phyloP scores from a whole-genome alignment of 2,329 filamentous ascomycete genomes.

The Paraphaeosphaeria sporulosa region DNA sequence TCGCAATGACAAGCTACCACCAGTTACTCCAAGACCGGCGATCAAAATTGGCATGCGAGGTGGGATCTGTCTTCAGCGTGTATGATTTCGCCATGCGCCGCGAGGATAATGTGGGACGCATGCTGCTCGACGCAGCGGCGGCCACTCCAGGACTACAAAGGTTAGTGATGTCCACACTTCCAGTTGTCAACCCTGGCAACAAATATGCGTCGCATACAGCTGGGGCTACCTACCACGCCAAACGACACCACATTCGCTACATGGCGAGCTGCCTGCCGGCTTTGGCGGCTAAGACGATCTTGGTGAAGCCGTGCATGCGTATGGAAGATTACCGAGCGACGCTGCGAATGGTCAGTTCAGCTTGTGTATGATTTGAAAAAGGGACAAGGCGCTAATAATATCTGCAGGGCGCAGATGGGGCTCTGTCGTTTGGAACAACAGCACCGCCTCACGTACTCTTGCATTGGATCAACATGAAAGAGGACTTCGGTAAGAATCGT shows the following conservation, averaged over 20 bases:
- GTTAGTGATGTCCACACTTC: slow-evolving; percentile 3
- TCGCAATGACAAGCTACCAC: slow-evolving; percentile 41
- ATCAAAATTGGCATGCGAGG: background rate
- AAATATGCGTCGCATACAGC: background rate
- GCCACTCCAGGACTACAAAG: background rate
- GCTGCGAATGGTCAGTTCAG: slow-evolving; percentile 3
- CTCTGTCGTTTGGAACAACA: slow-evolving; percentile 6
- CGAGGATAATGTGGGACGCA: background rate
- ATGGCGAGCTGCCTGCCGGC: background rate
- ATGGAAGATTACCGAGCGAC: slow-evolving; percentile 12
- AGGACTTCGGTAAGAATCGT: slow-evolving; percentile 10
- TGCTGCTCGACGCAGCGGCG: slow-evolving; percentile 6
- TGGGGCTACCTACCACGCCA: background rate
- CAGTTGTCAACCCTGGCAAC: background rate
- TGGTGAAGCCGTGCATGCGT: background rate
- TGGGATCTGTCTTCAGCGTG: background rate
- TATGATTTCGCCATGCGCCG: background rate
- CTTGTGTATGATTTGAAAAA: background rate
- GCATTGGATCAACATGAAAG: slow-evolving; percentile 13
- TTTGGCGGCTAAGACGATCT: background rate
- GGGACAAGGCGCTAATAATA: background rate
- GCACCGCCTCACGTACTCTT: background rate
- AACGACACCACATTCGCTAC: background rate
- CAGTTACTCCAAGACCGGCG: background rate
- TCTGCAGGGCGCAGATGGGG: slow-evolving; percentile 3